phyloP scores from a whole-genome alignment of 225 moss, liverwort and hornwort species.

The Pleurozium schreberi region DNA sequence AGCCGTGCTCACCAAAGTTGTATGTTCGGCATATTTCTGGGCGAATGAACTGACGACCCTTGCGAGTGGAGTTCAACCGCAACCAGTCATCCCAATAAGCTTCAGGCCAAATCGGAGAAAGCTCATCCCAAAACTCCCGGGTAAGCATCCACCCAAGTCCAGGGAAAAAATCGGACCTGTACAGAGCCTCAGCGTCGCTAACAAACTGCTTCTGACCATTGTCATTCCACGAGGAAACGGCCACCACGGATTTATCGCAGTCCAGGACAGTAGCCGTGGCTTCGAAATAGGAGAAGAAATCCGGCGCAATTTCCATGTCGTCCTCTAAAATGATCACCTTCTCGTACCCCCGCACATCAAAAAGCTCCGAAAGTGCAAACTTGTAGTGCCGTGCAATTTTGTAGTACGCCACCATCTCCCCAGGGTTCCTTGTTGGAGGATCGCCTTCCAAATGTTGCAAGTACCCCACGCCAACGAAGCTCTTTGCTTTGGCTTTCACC shows the following conservation, averaged over 20 bases:
- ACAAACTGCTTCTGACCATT: constrained; percentile 96
- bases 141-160: constrained; percentile 99
- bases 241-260: constrained; percentile 74
- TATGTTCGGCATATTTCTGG: constrained; percentile 94
- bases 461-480: constrained; percentile 30
- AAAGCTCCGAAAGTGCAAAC: constrained; percentile 80
- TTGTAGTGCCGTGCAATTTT: constrained; percentile 94
- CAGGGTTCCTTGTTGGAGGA: constrained; percentile 29
- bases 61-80: constrained; percentile 55
- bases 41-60: constrained; percentile 87
- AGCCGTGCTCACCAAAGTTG: constrained; percentile 92
- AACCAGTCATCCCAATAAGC: constrained; percentile 99
- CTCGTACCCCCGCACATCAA: constrained; percentile 43
- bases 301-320: constrained; percentile 92
- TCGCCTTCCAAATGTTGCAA: constrained; percentile 70
- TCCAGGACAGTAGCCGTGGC: constrained; percentile 66
- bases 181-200: constrained; percentile 56
- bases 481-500: constrained; percentile 46
- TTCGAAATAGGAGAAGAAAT: constrained; percentile 94
- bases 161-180: constrained; percentile 94
- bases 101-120: constrained; percentile 83
- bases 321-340: constrained; percentile 96
- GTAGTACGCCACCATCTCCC: constrained; percentile 77
- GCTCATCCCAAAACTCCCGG: constrained; percentile 85
- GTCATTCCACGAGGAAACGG: constrained; percentile 95